phyloP scores from a whole-genome alignment of 2,329 filamentous ascomycete species.

The Cladosporium velox region DNA sequence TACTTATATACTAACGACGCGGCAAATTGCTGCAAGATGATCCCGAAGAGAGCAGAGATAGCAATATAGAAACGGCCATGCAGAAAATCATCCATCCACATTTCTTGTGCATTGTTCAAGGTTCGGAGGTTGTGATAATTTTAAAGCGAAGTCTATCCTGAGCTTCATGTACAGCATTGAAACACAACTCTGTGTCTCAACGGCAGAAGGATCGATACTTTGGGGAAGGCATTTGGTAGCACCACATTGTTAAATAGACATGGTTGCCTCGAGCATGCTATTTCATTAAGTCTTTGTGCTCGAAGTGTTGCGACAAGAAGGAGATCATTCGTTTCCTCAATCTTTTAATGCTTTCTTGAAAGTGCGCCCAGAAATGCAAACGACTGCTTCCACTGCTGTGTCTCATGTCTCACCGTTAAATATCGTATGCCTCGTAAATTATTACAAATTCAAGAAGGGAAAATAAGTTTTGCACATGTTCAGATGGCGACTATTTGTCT shows the following conservation, averaged over 20 bases:
- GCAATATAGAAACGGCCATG: conserved; percentile 9
- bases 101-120: neutral
- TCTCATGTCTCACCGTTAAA: no score
- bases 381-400: no score
- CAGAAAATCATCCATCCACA: neutral
- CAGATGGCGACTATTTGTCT: no score
- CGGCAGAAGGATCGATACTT: neutral
- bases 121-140: neutral
- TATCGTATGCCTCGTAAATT: no score
- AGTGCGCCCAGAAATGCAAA: no score
- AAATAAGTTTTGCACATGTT: no score
- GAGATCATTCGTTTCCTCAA: no score
- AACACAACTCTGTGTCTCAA: neutral
- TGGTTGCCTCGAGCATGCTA: no score
- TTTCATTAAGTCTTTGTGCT: no score
- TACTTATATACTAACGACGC: neutral
- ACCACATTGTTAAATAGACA: neutral
- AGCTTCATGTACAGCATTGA: neutral
- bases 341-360: no score
- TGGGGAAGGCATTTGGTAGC: neutral
- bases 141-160: neutral
- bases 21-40: neutral
- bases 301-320: no score
- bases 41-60: neutral
- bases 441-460: no score